phyloP scores from a whole-genome alignment of 2,329 filamentous ascomycete species.

The Fusarium sublunatum region DNA sequence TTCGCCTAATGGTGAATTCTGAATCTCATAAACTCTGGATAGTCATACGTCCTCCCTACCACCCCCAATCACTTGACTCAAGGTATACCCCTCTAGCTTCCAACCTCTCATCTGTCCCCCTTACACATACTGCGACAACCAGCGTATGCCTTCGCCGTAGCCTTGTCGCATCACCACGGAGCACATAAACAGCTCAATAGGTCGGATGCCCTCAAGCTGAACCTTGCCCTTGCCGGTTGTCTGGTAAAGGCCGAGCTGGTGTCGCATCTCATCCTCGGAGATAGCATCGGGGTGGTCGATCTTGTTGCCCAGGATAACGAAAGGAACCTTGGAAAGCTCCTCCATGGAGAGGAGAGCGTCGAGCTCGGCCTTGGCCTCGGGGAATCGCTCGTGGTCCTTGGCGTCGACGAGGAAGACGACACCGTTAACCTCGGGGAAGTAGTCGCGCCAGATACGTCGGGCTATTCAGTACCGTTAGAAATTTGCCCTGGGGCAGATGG shows the following conservation, averaged over 20 bases:
- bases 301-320: constrained; percentile 98
- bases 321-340: constrained; percentile 93
- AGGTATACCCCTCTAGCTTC: constrained; percentile 39
- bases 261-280: constrained; percentile 93
- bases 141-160: constrained; percentile 90
- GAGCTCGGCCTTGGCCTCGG: constrained; percentile 95
- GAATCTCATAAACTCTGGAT: constrained; percentile 49
- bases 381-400: constrained; percentile 94
- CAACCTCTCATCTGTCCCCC: constrained; percentile 30
- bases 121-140: constrained; percentile 93
- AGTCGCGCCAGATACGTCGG: constrained; percentile 94
- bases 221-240: constrained; percentile 97
- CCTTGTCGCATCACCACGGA: constrained; percentile 98
- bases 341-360: constrained; percentile 97
- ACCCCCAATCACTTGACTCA: constrained; percentile 26
- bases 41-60: constrained; percentile 36
- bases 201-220: constrained; percentile 88
- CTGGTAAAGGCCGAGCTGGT: constrained; percentile 93
- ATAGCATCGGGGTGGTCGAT: constrained; percentile 98
- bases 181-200: constrained; percentile 99
- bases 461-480: constrained; percentile 63
- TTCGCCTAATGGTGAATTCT: constrained; percentile 53
- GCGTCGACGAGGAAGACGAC: constrained; percentile 98
- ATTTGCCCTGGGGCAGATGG: background rate
- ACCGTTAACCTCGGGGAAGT: constrained; percentile 95